phyloP scores from a whole-genome alignment of 495 filamentous ascomycete species.

The Aspergillus panamensis region DNA sequence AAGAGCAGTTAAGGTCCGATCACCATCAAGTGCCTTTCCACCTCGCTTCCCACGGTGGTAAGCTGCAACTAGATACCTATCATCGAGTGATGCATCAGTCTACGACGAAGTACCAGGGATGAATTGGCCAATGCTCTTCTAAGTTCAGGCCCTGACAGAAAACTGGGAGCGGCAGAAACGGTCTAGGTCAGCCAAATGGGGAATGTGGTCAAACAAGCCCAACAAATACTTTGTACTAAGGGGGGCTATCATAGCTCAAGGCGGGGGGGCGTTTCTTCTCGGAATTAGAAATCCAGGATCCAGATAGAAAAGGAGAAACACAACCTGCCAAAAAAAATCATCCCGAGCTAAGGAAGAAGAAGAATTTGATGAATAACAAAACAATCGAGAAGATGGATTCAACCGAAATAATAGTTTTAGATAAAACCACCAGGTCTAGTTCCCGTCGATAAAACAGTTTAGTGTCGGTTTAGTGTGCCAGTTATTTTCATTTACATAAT shows the following conservation, averaged over 20 bases:
- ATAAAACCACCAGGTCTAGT: constrained; percentile 4
- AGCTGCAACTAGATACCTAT: neutral
- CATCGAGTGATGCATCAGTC: constrained; percentile 17
- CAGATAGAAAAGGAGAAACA: constrained; percentile 1
- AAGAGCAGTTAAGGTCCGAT: constrained; percentile 6
- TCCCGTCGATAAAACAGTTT: constrained; percentile 15
- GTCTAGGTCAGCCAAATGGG: constrained; percentile 19
- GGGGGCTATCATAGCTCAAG: constrained; percentile 1
- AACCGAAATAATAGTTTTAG: no score
- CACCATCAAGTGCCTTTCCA: neutral
- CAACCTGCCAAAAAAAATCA: constrained; percentile 10
- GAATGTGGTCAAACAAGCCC: constrained; percentile 12
- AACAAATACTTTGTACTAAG: neutral
- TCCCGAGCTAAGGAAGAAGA: neutral
- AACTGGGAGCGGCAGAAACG: constrained; percentile 30
- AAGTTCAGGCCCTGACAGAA: constrained; percentile 30
- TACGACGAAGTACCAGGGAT: constrained; percentile 5
- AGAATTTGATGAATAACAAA: constrained; percentile 7
- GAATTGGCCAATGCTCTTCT: constrained; percentile 26
- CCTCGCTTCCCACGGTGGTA: neutral
- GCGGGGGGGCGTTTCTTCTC: constrained; percentile 11
- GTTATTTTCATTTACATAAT: neutral
- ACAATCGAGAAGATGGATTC: neutral
- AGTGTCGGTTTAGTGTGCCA: neutral
- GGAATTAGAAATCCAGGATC: constrained; percentile 22